phyloP scores from a whole-genome alignment of 208 protist species.

The Acanthamoeba sp. region DNA sequence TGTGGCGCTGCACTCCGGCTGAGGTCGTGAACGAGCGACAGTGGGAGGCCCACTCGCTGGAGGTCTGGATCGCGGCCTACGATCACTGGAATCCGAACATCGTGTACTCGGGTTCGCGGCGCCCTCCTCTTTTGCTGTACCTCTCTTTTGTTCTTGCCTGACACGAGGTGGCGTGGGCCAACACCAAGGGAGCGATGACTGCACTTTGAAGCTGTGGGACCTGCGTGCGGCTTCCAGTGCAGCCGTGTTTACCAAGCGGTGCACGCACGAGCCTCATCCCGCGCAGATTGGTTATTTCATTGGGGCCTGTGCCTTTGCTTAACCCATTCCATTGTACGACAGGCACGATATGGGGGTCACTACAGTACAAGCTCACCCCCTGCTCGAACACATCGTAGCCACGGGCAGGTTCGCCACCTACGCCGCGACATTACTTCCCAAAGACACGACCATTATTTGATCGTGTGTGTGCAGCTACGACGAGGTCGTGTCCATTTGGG shows the following conservation, averaged over 20 bases:
- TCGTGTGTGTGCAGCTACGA: too few species aligned
- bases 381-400: slow-evolving; percentile 44
- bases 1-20: slow-evolving; percentile 23
- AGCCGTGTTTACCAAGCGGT: slow-evolving; percentile 64
- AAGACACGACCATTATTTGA: background rate
- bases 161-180: background rate
- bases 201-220: slow-evolving; percentile 62
- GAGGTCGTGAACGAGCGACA: background rate
- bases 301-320: background rate
- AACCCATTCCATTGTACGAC: background rate
- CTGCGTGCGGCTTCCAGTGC: background rate
- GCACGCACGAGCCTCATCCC: background rate
- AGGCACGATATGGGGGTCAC: slow-evolving; percentile 75
- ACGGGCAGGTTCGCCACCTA: slow-evolving; percentile 22
- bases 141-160: background rate
- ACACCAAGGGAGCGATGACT: slow-evolving; percentile 51
- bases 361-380: slow-evolving; percentile 50
- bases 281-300: background rate
- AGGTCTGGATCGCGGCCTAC: slow-evolving; percentile 68
- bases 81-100: slow-evolving; percentile 61
- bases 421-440: background rate
- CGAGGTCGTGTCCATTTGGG: slow-evolving; percentile 67
- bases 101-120: slow-evolving; percentile 32
- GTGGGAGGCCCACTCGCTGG: slow-evolving; percentile 68
- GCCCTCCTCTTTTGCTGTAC: background rate